Conservation (phyloP, 176 grass and related monocot species). For the Alopecurus myosuroides region DNA sequence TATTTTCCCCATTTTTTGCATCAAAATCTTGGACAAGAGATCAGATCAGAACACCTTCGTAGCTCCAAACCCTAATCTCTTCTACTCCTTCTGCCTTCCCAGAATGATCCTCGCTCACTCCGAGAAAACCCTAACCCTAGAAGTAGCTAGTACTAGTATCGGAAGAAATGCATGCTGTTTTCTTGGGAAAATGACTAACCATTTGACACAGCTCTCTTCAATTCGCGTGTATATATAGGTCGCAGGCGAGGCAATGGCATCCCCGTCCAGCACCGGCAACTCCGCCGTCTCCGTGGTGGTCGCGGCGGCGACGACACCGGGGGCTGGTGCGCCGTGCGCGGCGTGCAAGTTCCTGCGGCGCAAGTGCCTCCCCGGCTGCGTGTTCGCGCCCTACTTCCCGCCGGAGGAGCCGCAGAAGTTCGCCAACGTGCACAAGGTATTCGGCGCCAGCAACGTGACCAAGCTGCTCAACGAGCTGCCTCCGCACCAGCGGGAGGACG, state of each 20-base stretch:
- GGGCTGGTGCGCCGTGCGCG: constrained; percentile 54
- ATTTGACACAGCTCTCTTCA: not conserved
- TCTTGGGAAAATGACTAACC: not conserved
- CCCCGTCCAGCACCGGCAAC: constrained; percentile 46
- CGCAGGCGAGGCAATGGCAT: constrained; percentile 30
- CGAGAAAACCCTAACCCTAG: constrained; percentile 59
- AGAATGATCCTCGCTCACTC: constrained; percentile 21
- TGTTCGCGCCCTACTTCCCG: constrained; percentile 75
- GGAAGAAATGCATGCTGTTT: not conserved
- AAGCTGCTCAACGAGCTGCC: constrained; percentile 82
- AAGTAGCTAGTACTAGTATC: not conserved
- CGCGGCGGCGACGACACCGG: constrained; percentile 14
- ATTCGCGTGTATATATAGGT: not conserved
- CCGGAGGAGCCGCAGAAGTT: constrained; percentile 87
- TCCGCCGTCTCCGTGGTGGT: constrained; percentile 26
- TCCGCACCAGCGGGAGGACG: constrained; percentile 75
- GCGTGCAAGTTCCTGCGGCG: constrained; percentile 72
- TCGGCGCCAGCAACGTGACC: constrained; percentile 77
- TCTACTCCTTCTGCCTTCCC: not conserved
- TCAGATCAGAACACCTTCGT: constrained; percentile 11
- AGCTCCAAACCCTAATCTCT: constrained; percentile 38
- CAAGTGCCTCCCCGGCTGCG: constrained; percentile 80
- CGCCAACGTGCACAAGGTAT: constrained; percentile 78
- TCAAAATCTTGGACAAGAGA: constrained; percentile 19
- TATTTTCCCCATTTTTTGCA: constrained; percentile 13